These are phyloP conservation scores for Mycena floridula DNA, from an alignment of 768 basidiomycete genomes.

Conservation along the genomic window DNA sequence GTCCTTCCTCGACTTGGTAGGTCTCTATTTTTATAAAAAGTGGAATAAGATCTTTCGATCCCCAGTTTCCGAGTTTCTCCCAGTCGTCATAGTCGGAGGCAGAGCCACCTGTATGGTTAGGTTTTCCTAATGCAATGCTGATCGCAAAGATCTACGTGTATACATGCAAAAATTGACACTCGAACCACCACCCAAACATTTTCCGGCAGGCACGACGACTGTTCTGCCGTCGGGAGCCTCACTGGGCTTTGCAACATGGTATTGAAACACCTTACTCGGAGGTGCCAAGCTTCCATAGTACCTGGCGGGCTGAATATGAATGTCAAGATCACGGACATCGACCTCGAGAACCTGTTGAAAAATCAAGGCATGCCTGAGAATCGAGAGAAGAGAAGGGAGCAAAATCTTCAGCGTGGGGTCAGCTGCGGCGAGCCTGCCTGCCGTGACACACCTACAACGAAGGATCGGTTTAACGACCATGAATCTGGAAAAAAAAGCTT, in stretches of 20 bases:
- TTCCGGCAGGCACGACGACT: slow-evolving; percentile 36
- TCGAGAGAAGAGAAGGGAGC: too few relatives aligned
- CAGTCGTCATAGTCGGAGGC: slow-evolving; percentile 66
- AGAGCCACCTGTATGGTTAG: slow-evolving; percentile 52
- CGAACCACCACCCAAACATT: slow-evolving; percentile 58
- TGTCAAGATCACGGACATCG: slow-evolving; percentile 37
- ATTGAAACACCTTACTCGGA: slow-evolving; percentile 36
- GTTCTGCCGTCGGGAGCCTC: slow-evolving; percentile 36
- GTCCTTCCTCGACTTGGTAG: slow-evolving; percentile 13
- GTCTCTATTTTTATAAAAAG: slow-evolving; percentile 34
- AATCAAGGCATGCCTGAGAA: too few relatives aligned
- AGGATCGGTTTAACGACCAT: too few relatives aligned
- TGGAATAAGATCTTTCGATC: slow-evolving; percentile 50
- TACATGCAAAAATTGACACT: slow-evolving; percentile 46
- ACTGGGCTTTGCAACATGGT: slow-evolving; percentile 38
- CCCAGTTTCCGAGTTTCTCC: slow-evolving; percentile 56
- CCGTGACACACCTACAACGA: slow-evolving; percentile 54
- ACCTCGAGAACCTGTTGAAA: too few relatives aligned
- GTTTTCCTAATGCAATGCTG: too few relatives aligned
- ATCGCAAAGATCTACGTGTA: background rate
- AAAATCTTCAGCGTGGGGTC: slow-evolving; percentile 53
- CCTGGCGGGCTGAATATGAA: slow-evolving; percentile 50
- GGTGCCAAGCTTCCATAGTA: slow-evolving; percentile 33
- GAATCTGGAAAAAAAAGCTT: too few relatives aligned
- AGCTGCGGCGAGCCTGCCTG: slow-evolving; percentile 46